A percentile compares a stretch with the other conserved stretches of the same genome.
Evolutionary conservation across 208 protist genomes (phyloP).

Genomic region (Crithidia thermophila): DNA sequence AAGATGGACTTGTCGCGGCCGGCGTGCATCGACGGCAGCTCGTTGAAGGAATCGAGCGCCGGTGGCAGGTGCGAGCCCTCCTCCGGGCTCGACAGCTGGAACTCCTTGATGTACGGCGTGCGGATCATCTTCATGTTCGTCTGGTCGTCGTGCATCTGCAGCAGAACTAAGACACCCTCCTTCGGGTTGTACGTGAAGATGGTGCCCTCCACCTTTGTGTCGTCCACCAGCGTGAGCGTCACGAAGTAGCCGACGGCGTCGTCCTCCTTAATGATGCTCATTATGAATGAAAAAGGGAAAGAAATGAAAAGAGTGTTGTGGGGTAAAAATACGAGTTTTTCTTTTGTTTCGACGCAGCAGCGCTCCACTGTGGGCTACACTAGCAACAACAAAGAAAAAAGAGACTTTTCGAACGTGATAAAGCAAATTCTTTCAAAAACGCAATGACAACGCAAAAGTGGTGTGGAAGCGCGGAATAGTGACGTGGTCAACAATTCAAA

Average conservation of each 20-base stretch:
- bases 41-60: constrained; percentile 55
- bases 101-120: constrained; percentile 79
- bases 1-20: constrained; percentile 85
- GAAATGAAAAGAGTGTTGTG: background rate
- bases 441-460: too few relatives aligned
- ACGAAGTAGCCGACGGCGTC: constrained; percentile 76
- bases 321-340: background rate
- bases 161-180: constrained; percentile 72
- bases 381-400: too few relatives aligned
- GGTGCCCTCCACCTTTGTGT: constrained; percentile 61
- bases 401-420: too few relatives aligned
- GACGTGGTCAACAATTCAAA: too few relatives aligned
- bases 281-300: constrained; percentile 21
- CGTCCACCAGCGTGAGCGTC: constrained; percentile 62
- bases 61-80: constrained; percentile 59
- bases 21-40: constrained; percentile 83
- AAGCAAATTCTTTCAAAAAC: too few relatives aligned
- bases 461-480: too few relatives aligned
- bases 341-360: too few relatives aligned
- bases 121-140: constrained; percentile 72
- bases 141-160: constrained; percentile 49
- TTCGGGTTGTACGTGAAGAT: constrained; percentile 87
- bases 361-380: too few relatives aligned
- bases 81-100: constrained; percentile 34
- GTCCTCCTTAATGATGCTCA: constrained; percentile 59